Evolutionary conservation across 257 asterid genomes (phyloP), one percentile per base, ranked within the genome.

Genomic region (Vinca minor): DNA sequence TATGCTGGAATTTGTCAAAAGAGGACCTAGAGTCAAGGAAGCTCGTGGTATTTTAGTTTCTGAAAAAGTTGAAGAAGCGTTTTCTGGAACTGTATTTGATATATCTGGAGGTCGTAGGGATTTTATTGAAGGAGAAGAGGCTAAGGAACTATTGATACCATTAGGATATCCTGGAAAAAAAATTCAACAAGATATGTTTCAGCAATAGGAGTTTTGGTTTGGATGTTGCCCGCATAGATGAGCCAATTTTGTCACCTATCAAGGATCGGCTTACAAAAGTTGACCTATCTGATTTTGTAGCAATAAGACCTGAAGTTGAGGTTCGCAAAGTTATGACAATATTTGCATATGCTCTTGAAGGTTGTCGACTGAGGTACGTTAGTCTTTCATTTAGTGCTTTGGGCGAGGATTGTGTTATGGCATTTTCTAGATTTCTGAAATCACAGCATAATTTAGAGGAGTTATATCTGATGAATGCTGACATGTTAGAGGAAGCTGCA

Each of bases 401-500:
- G 79, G 96, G 98, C 28, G 98, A 88, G 75, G 89, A 89, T 72
- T 96, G 98, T 42, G 74, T 92, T 20, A 65, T 85, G 73, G 95
- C 98, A 55, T 92, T 92, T 70, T 82, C 66, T 57, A 81, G 77
- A 49, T 95, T 92, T 71, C 66, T 92, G 53, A 86, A 81, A 70
- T 85, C 91, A 26, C 98, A 92, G 66, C 63, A 41, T 62, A 74
- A 69, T 44, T 74, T 92, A 77, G 96, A 92, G 81, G 98, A 92
- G 80, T 89, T 92, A 49, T 87, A 88, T 84, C 77, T 88, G 74
- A 85, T 82, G 75, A 85, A 87, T 59, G 93, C 82, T 64, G 95
- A 94, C 48, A 92, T 92, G 68, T 88, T 95, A 0, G 95, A 89
- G 74, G 96, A 88, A 83, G 96, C 96, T 72, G 95, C 98, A 62